Conservation (phyloP, 352 stramenopile genomes). For the Globisporangium spiculum region DNA sequence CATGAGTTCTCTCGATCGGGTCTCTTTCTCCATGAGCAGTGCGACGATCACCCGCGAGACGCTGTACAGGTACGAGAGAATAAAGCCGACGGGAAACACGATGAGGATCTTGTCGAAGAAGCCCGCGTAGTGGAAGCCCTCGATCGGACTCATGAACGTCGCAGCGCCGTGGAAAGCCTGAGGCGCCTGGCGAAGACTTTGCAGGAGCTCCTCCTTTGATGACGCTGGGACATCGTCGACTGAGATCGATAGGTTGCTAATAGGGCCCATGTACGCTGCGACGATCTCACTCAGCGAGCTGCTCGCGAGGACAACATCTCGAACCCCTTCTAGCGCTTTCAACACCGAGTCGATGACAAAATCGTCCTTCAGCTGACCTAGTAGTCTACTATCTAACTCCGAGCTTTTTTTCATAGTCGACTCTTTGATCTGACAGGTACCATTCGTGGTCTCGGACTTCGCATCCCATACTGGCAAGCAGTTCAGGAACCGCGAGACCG, state of each 20-base stretch:
- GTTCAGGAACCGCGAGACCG: conserved; percentile 62
- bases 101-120: conserved; percentile 81
- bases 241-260: conserved; percentile 19
- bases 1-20: conserved; percentile 87
- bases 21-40: conserved; percentile 93
- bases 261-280: conserved; percentile 15
- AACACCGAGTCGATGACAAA: conserved; percentile 50
- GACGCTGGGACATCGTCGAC: conserved; percentile 11
- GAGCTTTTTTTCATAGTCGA: conserved; percentile 26
- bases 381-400: conserved; percentile 34
- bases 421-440: conserved; percentile 41
- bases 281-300: neutral
- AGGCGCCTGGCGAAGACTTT: conserved; percentile 51
- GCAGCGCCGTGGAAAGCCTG: conserved; percentile 52
- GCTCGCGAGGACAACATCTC: neutral
- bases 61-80: conserved; percentile 92
- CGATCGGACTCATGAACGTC: conserved; percentile 48
- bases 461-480: conserved; percentile 59
- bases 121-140: conserved; percentile 47
- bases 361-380: conserved; percentile 48
- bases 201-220: conserved; percentile 38
- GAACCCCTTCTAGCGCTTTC: conserved; percentile 6
- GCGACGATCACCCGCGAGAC: conserved; percentile 87
- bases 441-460: conserved; percentile 22
- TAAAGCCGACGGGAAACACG: conserved; percentile 88